These are phyloP conservation scores for Lojkania enalia DNA, from an alignment of 2,329 filamentous ascomycete genomes.

Conservation along the genomic window DNA sequence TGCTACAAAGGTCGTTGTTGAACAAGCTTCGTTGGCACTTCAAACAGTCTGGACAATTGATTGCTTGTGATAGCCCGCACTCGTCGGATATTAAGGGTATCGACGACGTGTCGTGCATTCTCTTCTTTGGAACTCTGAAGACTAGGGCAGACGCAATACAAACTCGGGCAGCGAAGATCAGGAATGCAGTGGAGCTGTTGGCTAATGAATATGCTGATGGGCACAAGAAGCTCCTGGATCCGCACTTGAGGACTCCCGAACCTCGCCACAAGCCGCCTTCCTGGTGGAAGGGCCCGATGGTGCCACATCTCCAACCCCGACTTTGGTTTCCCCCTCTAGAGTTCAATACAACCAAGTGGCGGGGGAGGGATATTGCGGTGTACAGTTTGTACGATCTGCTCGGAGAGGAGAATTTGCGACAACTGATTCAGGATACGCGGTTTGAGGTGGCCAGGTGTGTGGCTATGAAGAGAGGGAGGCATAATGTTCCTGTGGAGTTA, in stretches of 20 bases:
- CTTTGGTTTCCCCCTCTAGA: slow-evolving; percentile 34
- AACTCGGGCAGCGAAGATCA: slow-evolving; percentile 16
- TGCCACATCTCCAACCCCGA: slow-evolving; percentile 32
- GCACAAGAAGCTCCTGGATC: slow-evolving; percentile 25
- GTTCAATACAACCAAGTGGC: slow-evolving; percentile 34
- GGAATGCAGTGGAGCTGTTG: slow-evolving; percentile 27
- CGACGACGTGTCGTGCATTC: slow-evolving; percentile 34
- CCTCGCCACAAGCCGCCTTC: slow-evolving; percentile 26
- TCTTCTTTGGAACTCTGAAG: slow-evolving; percentile 30
- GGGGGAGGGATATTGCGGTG: slow-evolving; percentile 35
- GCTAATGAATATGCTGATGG: slow-evolving; percentile 19
- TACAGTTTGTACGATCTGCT: slow-evolving; percentile 42
- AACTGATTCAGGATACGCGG: slow-evolving; percentile 27
- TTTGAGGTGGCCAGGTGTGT: slow-evolving; percentile 30
- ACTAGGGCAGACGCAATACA: slow-evolving; percentile 31
- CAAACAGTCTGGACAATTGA: slow-evolving; percentile 26
- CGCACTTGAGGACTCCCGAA: slow-evolving; percentile 10
- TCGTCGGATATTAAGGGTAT: slow-evolving; percentile 26
- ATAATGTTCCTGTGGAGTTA: slow-evolving; percentile 34
- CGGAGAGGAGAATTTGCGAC: slow-evolving; percentile 29
- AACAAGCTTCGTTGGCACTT: slow-evolving; percentile 44
- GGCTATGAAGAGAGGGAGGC: slow-evolving; percentile 31
- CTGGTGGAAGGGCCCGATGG: slow-evolving; percentile 36
- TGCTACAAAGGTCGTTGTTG: slow-evolving; percentile 43
- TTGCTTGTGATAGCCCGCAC: slow-evolving; percentile 24